Evolutionary conservation across 768 basidiomycete species (phyloP), one percentile per base, ranked within the genome.

Genomic region (Harrya chromipes): DNA sequence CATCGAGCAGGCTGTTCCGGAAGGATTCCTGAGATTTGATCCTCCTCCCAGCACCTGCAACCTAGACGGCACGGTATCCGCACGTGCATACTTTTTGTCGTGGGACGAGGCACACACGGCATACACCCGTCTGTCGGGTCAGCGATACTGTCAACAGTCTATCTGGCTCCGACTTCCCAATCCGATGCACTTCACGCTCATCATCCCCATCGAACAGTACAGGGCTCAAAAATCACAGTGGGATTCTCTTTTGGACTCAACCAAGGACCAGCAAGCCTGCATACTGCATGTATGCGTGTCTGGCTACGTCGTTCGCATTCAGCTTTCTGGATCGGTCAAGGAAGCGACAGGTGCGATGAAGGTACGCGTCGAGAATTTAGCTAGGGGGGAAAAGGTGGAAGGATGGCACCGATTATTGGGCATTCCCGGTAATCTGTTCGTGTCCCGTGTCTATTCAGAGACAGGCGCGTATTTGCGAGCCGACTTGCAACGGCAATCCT

Each of bases 331-430:
- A 0, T 66, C 74, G 21, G 74, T 75, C 41, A 75, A 76, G 58
- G 73, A 75, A 53, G 71, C 70, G 1, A 69, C 77, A 4, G 81
- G 81, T 1, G 66, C 72, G 9, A 58, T 83, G 49, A 82, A 81
- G 67, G 79, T 82, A 11, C 68, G 80, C 40, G 75, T 79, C 0
- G 81, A 83, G 57, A 72, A 65, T 43, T 59, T 82, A 27, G 73
- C 70, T 3, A 66, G 67, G 12, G 81, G 81, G 3, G 73, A 76
- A 35, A 75, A 64, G 27, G 65, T 83, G 4, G 64, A 65, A 3
- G 71, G 71, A 27, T 84, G 81, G 82, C 81, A 83, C 62, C 64
- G 70, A 24, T 70, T 71, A 0, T 70, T 82, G 49, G 58, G 54
- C 1, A 41, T 29, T 52, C 27, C 31, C 6, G 56, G 19, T 6